Percentiles rank a stretch among this genome's conserved stretches.
Evolutionary conservation across 2,329 filamentous ascomycete species (phyloP).

Genomic region (Leptodontidium sp.): DNA sequence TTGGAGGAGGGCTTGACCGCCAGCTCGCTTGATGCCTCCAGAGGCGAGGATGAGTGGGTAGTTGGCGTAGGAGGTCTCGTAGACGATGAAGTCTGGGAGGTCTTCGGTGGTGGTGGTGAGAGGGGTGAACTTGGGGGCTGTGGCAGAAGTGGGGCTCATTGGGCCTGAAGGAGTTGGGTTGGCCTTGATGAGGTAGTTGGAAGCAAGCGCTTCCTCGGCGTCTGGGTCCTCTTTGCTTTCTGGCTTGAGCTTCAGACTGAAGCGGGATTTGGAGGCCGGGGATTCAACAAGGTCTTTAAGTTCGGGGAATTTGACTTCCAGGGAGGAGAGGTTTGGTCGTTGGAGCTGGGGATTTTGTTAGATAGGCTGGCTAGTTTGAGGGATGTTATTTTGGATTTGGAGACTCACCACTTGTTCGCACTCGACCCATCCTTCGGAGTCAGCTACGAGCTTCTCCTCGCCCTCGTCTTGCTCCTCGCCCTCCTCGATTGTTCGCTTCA

Average conservation of each 20-base stretch:
- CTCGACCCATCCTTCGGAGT: slow-evolving; percentile 53
- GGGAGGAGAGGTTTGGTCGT: slow-evolving; percentile 48
- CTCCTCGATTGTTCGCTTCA: slow-evolving; percentile 51
- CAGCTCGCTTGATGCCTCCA: slow-evolving; percentile 52
- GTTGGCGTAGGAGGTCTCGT: slow-evolving; percentile 55
- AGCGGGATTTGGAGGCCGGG: slow-evolving; percentile 49
- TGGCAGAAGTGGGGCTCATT: slow-evolving; percentile 32
- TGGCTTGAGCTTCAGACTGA: slow-evolving; percentile 47
- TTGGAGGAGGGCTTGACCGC: slow-evolving; percentile 47
- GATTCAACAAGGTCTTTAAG: slow-evolving; percentile 49
- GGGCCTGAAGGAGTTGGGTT: slow-evolving; percentile 36
- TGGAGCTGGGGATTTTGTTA: slow-evolving; percentile 45
- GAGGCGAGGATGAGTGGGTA: slow-evolving; percentile 54
- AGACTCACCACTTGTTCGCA: slow-evolving; percentile 51
- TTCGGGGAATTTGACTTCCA: slow-evolving; percentile 49
- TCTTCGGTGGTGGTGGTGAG: slow-evolving; percentile 48
- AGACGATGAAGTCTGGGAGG: slow-evolving; percentile 53
- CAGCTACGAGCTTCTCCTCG: slow-evolving; percentile 50
- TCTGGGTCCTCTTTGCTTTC: slow-evolving; percentile 43
- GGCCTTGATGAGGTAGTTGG: slow-evolving; percentile 50
- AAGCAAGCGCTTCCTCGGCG: slow-evolving; percentile 43
- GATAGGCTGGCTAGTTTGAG: background rate
- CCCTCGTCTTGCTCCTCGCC: slow-evolving; percentile 50
- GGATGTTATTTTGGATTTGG: background rate
- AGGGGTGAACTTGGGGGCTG: slow-evolving; percentile 43